Evolutionary conservation across 2,329 filamentous ascomycete species (phyloP).

Genomic region (Paecilomyces sp.): DNA sequence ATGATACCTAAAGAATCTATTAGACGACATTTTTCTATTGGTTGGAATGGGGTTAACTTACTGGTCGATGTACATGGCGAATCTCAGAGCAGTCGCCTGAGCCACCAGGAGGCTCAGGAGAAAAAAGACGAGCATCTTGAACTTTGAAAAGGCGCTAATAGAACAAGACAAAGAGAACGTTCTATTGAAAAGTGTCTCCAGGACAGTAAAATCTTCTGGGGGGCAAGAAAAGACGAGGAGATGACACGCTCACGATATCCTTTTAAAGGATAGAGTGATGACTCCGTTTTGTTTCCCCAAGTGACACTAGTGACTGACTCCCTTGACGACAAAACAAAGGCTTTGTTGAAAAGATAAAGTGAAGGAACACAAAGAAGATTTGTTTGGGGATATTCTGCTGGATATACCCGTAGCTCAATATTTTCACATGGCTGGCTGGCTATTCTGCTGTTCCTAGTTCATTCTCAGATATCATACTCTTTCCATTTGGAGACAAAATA

Average conservation of each 20-base stretch:
- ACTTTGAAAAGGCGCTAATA: background rate
- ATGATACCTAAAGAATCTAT: slow-evolving; percentile 33
- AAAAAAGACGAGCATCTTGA: slow-evolving; percentile 19
- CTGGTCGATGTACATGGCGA: slow-evolving; percentile 44
- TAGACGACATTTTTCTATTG: background rate
- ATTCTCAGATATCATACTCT: background rate
- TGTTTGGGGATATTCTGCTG: background rate
- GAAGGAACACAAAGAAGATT: background rate
- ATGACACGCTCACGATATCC: background rate
- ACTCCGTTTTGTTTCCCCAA: background rate
- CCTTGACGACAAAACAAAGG: background rate
- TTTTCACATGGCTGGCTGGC: background rate
- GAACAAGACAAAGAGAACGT: too few species aligned
- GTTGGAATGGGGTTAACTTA: slow-evolving; percentile 17
- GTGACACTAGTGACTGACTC: background rate
- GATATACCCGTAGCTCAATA: background rate
- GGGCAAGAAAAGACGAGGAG: background rate
- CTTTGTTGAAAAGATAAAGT: background rate
- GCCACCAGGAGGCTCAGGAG: slow-evolving; percentile 22
- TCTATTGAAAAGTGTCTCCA: background rate
- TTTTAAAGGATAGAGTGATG: background rate
- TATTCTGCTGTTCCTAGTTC: background rate
- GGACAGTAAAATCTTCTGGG: background rate
- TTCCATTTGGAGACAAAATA: background rate
- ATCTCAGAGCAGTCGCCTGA: slow-evolving; percentile 22